Evolutionary conservation across 441 rosid species (phyloP), one percentile per base, ranked within the genome.

Genomic region (Adansonia gregorii): DNA sequence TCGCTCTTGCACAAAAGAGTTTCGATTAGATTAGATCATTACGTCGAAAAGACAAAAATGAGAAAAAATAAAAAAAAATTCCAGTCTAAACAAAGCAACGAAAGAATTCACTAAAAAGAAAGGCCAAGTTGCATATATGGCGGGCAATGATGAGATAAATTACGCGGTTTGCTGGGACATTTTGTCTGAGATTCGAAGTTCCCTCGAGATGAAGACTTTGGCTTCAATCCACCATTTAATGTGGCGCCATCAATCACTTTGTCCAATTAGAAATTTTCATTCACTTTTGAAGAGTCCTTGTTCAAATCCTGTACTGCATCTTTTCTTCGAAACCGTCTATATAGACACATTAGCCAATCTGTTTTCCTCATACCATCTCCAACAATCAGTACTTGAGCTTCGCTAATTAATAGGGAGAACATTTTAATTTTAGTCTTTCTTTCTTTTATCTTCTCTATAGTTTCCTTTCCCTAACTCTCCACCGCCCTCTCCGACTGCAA

Each of bases 401-500:
- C 31, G 14, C 6, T 35, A 35, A 70, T 55, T 56, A 7, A 48
- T 22, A 71, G 27, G 61, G 61, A 3, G 8, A 71, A 15, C 45
- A 27, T 51, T 2, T 2, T 52, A 19, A 0, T 31, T 24, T 27
- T 64, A 1, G 15, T 52, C 15, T 55, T 41, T 27, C 65, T 80
- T 31, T 54, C 52, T 7, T 43, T 66, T 8, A 39, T 66, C 41
- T 12, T 72, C 22, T 10, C 1, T 9, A 19, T 76, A 20, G 41
- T 72, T 64, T 65, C 69, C 11, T 15, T 51, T 35, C 35, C 78
- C 0, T 35, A 27, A 0, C 48, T 56, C 48, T 79, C 83, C 6
- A 61, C 3, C 27, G 82, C 83, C 59, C 20, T 85, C 51, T 87
- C 87, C 55, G 54, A 72, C 5, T 85, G 88, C 67, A 63, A 79